Base-by-base conservation (phyloP, 768 basidiomycete genomes). In the Mycena indigotica region DNA sequence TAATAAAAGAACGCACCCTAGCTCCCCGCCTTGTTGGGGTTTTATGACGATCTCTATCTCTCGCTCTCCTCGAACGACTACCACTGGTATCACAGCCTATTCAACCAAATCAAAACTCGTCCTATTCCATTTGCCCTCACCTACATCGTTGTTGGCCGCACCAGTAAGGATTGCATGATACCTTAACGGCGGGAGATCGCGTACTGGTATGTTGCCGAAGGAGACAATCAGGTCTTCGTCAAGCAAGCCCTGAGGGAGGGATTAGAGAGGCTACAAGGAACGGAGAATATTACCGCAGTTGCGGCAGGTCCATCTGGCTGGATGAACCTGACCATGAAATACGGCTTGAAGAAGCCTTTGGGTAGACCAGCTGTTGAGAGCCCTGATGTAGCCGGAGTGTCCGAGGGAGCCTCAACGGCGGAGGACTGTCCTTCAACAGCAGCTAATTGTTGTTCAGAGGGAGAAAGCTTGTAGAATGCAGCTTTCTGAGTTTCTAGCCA, bases 381-480 rank as follows among this genome's bases (percentile, higher is more conserved):
- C 12, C 52, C 54, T 24, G 44, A 28, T 15, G 52, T 23, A 0
- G 38, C 45, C 3, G 28, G 19, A 1, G 48, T 39, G 4, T 52
- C 38, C 35, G 32, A 16, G 23, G 28, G 28, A 26, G 44, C 17
- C 2, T 44, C 55, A 1, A 55, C 55, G 28, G 54, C 5, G 28
- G 46, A 44, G 41, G 41, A 21, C 25, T 23, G 25, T 23, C 25
- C 41, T 44, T 48, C 46, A n/a, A 24, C 24, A n/a, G 21, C 38
- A 2, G 62, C 62, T 3, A 75, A 65, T 56, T 65, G 62, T 53
- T 67, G 65, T 62, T 82, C 79, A 44, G 75, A 77, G 2, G 78
- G 76, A 12, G 80, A 73, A 6, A 82, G 69, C 5, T 75, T 70
- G 56, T 80, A 75, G 67, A 82, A 73, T 1, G 76, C 72, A 19